Base-by-base conservation (phyloP, 1,284 basidiomycete species). In the Agaricales sp. region DNA sequence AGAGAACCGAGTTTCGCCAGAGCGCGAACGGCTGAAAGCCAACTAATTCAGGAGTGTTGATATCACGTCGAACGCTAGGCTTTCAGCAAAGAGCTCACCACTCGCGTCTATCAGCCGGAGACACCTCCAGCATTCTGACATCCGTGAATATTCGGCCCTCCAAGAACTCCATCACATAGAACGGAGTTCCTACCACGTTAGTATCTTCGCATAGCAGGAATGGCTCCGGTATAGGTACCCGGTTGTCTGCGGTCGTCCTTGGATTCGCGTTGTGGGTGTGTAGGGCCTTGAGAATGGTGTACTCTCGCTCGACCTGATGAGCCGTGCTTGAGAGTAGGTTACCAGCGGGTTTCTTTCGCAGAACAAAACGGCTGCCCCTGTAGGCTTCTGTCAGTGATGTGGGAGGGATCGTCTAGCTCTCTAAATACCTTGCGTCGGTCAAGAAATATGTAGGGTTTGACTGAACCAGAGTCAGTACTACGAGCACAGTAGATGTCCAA, bases 361-460 rank as follows among this genome's bases (percentile, higher is more conserved):
- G 71, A 1, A 98, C 94, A 55, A 81, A 92, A n/a, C 77, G 78
- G 3, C 63, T 72, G 38, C 74, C 70, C 20, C 82, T 85, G 52
- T 3, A 52, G 50, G 35, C 11, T 41, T 21, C 55, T 30, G 18
- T 47, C 25, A 53, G n/a, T n/a, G n/a, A n/a, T n/a, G n/a, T n/a
- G n/a, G n/a, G n/a, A n/a, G n/a, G n/a, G n/a, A n/a, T n/a, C n/a
- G n/a, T n/a, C n/a, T n/a, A n/a, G n/a, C n/a, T n/a, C n/a, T n/a
- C n/a, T n/a, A n/a, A n/a, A 49, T 57, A 84, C 82, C 68, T 75
- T 3, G 75, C 71, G 67, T 89, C 89, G 14, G 80, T 90, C 44
- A 95, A 65, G 66, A 94, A 87, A 64, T 97, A 97, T 0, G 94
- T 98, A 0, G 94, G 94, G 61, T 98, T 98, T 12, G 91, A 94